These are phyloP conservation scores for Aspergillus caelatus DNA, from an alignment of 2,329 filamentous ascomycete genomes.

Conservation along the genomic window DNA sequence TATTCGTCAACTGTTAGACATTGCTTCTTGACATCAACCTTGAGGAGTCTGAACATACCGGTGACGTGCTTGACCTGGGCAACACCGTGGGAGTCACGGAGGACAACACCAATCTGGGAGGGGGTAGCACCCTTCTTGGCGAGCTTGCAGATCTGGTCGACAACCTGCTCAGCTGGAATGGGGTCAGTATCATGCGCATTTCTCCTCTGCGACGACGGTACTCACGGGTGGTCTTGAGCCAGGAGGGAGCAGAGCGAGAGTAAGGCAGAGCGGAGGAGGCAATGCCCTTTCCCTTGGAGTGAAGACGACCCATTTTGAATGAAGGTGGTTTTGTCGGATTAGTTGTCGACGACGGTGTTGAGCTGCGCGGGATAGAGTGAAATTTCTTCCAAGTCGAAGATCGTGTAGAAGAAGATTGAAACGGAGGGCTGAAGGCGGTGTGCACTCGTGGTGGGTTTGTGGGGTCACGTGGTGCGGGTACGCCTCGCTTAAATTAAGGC, in stretches of 20 bases:
- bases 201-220: neutral
- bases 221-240: slow-evolving; percentile 89
- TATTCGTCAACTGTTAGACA: slow-evolving; percentile 51
- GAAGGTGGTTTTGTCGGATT: slow-evolving; percentile 27
- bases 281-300: slow-evolving; percentile 99
- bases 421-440: neutral
- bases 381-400: neutral
- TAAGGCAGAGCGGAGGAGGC: slow-evolving; percentile 94
- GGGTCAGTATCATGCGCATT: neutral
- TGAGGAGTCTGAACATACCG: slow-evolving; percentile 63
- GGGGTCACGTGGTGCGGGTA: slow-evolving; percentile 9
- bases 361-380: slow-evolving; percentile 7
- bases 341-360: slow-evolving; percentile 34
- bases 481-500: slow-evolving; percentile 11
- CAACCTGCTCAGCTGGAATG: slow-evolving; percentile 77
- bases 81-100: slow-evolving; percentile 97
- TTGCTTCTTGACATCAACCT: neutral
- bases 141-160: slow-evolving; percentile 98
- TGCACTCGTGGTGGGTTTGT: neutral
- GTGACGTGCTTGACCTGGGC: slow-evolving; percentile 97
- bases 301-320: slow-evolving; percentile 72
- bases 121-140: slow-evolving; percentile 98
- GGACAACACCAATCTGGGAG: slow-evolving; percentile 97
- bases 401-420: neutral
- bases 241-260: slow-evolving; percentile 87